Evolutionary conservation across 1,284 basidiomycete genomes (phyloP), one percentile per base, ranked within the genome.

Genomic region (Cerrena zonata): DNA sequence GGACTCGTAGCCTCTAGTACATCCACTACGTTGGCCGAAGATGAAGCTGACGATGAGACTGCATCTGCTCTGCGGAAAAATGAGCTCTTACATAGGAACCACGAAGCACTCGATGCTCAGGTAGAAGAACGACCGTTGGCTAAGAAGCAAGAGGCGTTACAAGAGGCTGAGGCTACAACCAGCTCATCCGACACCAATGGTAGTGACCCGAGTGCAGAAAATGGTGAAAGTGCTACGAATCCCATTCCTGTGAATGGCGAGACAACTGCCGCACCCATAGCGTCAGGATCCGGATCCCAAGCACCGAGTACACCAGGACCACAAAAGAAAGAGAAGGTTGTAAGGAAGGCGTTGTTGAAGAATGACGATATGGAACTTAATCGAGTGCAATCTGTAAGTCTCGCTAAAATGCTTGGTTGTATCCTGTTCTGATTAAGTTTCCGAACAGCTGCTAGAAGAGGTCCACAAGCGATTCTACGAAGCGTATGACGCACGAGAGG

Each of bases 331-430:
- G 75, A 77, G 52, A 78, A 76, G 55, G 60, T 59, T 30, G 67
- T 68, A 18, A 77, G 77, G 45, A 89, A 86, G 60, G 88, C 92
- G 0, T 68, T 98, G 24, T 71, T 98, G 48, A 92, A 87, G 65
- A 89, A 94, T 53, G 81, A 94, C 56, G 95, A 99, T 65, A 64
- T 66, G n/a, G 95, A 99, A 69, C 76, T 99, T 43, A 71, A 75
- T 13, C 76, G 95, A 18, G 74, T 98, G 11, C 76, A 80, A 52
- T 76, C 76, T 63, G 93, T 92, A 60, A 54, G 79, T 55, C n/a
- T n/a, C n/a, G n/a, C n/a, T n/a, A n/a, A n/a, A n/a, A n/a, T n/a
- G n/a, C n/a, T n/a, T n/a, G n/a, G n/a, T n/a, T n/a, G n/a, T n/a
- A n/a, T n/a, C n/a, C n/a, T n/a, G n/a, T n/a, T n/a, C n/a, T n/a